A percentile compares a stretch with the other conserved stretches of the same genome.
These are phyloP conservation scores for Tephrocybe sp. DNA, from an alignment of 768 basidiomycete species.

Conservation along the genomic window DNA sequence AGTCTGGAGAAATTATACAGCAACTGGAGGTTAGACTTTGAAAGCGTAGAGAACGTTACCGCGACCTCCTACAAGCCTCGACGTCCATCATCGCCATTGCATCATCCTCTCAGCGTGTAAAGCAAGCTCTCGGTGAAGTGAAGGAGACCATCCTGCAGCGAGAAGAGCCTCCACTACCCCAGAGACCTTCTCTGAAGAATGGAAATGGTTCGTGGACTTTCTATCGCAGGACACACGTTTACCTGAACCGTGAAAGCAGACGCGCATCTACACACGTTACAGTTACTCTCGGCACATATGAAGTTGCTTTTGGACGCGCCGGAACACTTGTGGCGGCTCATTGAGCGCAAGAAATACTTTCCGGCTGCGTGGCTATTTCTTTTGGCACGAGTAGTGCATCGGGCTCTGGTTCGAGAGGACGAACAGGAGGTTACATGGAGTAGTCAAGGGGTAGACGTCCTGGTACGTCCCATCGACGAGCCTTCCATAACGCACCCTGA, in stretches of 20 bases:
- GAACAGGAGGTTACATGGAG: conserved; percentile 64
- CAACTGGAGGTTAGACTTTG: conserved; percentile 36
- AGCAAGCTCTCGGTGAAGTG: conserved; percentile 63
- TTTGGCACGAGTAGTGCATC: conserved; percentile 82
- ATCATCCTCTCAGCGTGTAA: conserved; percentile 63
- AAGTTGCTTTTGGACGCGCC: conserved; percentile 92
- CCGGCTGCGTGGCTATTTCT: conserved; percentile 88
- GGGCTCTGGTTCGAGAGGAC: conserved; percentile 63
- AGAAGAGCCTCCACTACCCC: conserved; percentile 43
- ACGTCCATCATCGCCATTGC: conserved; percentile 81
- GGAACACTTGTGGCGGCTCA: conserved; percentile 86
- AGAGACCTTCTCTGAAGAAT: conserved; percentile 35
- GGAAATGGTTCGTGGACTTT: conserved; percentile 37
- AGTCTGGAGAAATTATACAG: neutral
- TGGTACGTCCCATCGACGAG: conserved; percentile 40
- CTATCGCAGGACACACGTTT: neutral
- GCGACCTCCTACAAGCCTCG: conserved; percentile 83
- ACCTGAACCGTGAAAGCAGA: conserved; percentile 39
- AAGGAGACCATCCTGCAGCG: conserved; percentile 51
- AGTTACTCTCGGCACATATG: conserved; percentile 82
- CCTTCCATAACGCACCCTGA: neutral
- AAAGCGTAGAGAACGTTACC: conserved; percentile 85
- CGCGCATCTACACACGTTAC: conserved; percentile 64
- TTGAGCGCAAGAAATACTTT: conserved; percentile 78
- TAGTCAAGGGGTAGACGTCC: conserved; percentile 59